Evolutionary conservation across 441 rosid species (phyloP).

Genomic region (Euphorbia celastroides): DNA sequence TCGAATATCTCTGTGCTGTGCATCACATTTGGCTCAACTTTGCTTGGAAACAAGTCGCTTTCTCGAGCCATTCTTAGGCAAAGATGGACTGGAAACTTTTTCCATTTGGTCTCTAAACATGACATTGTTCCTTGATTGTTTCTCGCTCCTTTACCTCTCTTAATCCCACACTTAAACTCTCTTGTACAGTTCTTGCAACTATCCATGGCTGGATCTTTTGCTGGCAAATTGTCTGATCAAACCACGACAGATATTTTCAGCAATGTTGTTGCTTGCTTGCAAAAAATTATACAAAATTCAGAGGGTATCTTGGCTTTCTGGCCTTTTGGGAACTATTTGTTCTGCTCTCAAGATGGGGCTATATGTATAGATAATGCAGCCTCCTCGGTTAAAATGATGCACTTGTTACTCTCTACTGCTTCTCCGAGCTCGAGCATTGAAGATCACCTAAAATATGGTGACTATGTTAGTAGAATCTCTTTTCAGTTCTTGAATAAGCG

Average conservation of each 20-base stretch:
- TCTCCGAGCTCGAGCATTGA: slow-evolving; percentile 34
- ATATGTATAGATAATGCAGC: slow-evolving; percentile 54
- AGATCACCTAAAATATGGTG: slow-evolving; percentile 58
- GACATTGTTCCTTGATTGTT: slow-evolving; percentile 57
- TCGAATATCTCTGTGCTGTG: slow-evolving; percentile 40
- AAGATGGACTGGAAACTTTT: slow-evolving; percentile 62
- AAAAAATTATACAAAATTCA: slow-evolving; percentile 6
- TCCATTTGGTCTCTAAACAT: slow-evolving; percentile 52
- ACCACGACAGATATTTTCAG: slow-evolving; percentile 23
- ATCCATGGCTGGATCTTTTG: too few relatives aligned
- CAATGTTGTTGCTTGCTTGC: slow-evolving; percentile 20
- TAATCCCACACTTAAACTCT: slow-evolving; percentile 18
- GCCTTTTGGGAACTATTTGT: slow-evolving; percentile 72
- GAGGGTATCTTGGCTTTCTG: slow-evolving; percentile 27
- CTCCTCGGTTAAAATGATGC: slow-evolving; percentile 48
- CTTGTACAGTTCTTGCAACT: slow-evolving; percentile 27
- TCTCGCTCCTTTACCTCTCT: slow-evolving; percentile 39
- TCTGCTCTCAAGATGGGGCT: slow-evolving; percentile 63
- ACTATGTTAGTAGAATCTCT: slow-evolving; percentile 35
- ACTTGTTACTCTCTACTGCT: slow-evolving; percentile 30
- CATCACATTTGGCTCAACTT: slow-evolving; percentile 78
- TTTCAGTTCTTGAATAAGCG: slow-evolving; percentile 36
- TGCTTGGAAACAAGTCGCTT: slow-evolving; percentile 60
- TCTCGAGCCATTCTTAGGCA: slow-evolving; percentile 39
- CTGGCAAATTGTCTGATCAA: not conserved